Conservation (phyloP, 1,284 basidiomycete species). For the Gomphus sp. region DNA sequence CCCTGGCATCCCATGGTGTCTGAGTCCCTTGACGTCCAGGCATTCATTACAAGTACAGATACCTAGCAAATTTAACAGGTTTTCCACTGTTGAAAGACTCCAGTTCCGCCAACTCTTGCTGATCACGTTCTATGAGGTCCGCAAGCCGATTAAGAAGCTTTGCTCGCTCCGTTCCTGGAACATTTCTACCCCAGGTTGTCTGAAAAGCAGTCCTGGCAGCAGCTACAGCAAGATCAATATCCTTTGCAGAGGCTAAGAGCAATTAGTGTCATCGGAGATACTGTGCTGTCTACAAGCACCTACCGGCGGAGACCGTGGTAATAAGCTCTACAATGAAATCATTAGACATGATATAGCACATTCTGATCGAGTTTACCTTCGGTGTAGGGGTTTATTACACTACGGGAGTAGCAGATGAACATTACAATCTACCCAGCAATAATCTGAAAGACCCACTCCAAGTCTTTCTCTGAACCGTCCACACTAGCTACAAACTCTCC, state of each 20-base stretch:
- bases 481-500: slow-evolving; percentile 61
- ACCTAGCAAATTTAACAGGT: slow-evolving; percentile 69
- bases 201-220: slow-evolving; percentile 82
- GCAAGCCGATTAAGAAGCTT: slow-evolving; percentile 79
- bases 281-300: background rate
- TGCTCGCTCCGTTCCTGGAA: slow-evolving; percentile 74
- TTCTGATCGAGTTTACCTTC: slow-evolving; percentile 42
- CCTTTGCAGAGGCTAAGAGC: slow-evolving; percentile 54
- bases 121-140: slow-evolving; percentile 84
- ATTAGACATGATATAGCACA: background rate
- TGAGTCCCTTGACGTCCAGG: background rate
- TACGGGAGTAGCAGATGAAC: slow-evolving; percentile 20
- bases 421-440: background rate
- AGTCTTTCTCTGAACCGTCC: slow-evolving; percentile 22
- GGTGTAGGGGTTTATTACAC: slow-evolving; percentile 65
- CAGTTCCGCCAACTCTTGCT: slow-evolving; percentile 67
- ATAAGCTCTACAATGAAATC: slow-evolving; percentile 1
- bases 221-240: slow-evolving; percentile 76
- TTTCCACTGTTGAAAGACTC: slow-evolving; percentile 82
- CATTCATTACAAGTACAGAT: slow-evolving; percentile 3
- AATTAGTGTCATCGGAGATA: background rate
- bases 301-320: slow-evolving; percentile 6
- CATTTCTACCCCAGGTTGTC: slow-evolving; percentile 85
- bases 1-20: slow-evolving; percentile 32
- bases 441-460: slow-evolving; percentile 16